Base-by-base conservation (phyloP, 345 rosid species). In the Angophora floribunda region DNA sequence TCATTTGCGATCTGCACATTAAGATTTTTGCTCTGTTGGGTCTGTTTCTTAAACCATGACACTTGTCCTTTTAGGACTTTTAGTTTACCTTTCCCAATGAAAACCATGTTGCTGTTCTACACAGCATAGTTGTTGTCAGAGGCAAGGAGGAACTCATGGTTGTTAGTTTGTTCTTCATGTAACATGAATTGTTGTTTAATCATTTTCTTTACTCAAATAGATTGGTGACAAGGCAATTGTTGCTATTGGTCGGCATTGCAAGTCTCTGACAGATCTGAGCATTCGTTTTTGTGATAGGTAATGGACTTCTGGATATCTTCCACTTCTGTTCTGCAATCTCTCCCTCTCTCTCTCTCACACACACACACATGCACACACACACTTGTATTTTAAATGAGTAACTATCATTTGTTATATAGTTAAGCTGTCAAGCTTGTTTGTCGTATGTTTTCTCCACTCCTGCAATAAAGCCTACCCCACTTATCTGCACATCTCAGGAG, bases 281-380 rank as follows among this genome's bases (percentile, higher is more conserved):
- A 94, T 97, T 79, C 96, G 95, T 41, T 96, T 97, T 90, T 97
- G 99, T 89, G 96, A 96, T 86, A 96, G 95, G 99, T 96, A 91
- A 88, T 63, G 82, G 49, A 11, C 82, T 75, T 41, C 49, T 41
- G 19, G 82, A 75, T 75, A 75, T 75, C 49, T 75, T 75, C 49
- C 49, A 9, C 28, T 36, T 36, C 6, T 41, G 82, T 75, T 36
- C 82, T 36, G 26, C 47, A 36, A 17, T 59, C 59, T 82, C 89
- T 36, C 9, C 12, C 53, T 59, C 87, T 57, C 19, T 50, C 63
- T 24, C 65, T 86, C 19, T 19, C 16, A 59, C 55, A 51, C 28
- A 49, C 41, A 59, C 55, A 51, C 28, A 49, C 41, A 59, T n/a
- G n/a, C n/a, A 36, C 41, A 36, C 41, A 59, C 55, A 51, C 28